Evolutionary conservation across 805 yeast genomes (phyloP).

Genomic region (Myxozyma monticola): DNA sequence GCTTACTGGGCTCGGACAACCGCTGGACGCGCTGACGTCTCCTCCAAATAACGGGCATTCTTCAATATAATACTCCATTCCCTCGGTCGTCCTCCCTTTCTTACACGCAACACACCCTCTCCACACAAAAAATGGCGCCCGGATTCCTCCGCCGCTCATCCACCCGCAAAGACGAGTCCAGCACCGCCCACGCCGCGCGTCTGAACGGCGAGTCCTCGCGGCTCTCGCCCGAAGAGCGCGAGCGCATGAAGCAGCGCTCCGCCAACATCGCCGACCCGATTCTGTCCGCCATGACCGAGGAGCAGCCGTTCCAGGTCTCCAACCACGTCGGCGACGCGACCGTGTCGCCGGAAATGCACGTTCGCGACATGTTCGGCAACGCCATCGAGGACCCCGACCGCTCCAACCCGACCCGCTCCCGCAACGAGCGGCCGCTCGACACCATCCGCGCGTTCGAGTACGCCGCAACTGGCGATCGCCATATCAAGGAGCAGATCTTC

Average conservation of each 20-base stretch:
- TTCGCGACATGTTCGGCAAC: constrained; percentile 83
- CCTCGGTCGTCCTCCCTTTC: neutral
- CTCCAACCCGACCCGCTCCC: constrained; percentile 87
- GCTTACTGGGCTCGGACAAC: too few species aligned
- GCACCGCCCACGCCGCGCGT: neutral
- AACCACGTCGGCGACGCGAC: constrained; percentile 44
- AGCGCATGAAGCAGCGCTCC: constrained; percentile 24
- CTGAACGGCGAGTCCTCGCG: constrained; percentile 2
- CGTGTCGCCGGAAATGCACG: constrained; percentile 53
- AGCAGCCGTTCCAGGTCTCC: constrained; percentile 85
- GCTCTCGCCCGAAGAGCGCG: constrained; percentile 25
- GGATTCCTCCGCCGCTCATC: constrained; percentile 23
- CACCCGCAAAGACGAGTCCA: constrained; percentile 1
- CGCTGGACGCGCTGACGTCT: too few species aligned
- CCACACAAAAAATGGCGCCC: constrained; percentile 8
- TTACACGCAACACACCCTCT: neutral
- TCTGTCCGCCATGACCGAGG: constrained; percentile 87
- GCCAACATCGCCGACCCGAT: constrained; percentile 64
- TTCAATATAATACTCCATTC: neutral
- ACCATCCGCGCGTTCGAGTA: constrained; percentile 93
- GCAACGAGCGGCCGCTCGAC: constrained; percentile 96
- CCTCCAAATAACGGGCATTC: too few species aligned
- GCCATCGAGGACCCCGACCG: constrained; percentile 77
- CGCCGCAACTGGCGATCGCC: constrained; percentile 82
- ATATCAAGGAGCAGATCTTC: constrained; percentile 40